A percentile compares a stretch with the other conserved stretches of the same genome.
phyloP scores from a whole-genome alignment of 2,329 filamentous ascomycete species.

The Aspergillus sp. region DNA sequence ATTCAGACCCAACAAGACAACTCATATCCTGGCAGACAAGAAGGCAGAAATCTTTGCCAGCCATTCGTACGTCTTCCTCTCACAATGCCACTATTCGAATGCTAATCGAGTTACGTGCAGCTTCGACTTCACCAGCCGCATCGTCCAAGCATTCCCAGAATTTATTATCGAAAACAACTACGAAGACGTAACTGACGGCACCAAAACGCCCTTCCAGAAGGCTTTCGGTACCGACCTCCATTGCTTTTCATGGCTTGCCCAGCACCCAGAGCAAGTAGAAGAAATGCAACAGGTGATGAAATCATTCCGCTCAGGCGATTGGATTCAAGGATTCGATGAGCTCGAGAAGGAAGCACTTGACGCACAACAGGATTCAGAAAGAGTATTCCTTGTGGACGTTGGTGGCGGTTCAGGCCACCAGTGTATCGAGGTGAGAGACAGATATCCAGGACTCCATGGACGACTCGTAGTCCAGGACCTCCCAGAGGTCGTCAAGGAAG shows the following conservation, averaged over 20 bases:
- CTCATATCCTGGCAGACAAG: background rate
- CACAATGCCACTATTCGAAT: background rate
- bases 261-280: conserved; percentile 26
- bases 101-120: background rate
- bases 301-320: conserved; percentile 8
- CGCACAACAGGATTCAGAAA: conserved; percentile 4
- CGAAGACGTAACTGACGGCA: conserved; percentile 24
- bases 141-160: conserved; percentile 18
- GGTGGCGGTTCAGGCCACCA: conserved; percentile 45
- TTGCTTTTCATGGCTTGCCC: conserved; percentile 28
- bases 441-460: conserved; percentile 33
- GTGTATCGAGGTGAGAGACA: conserved; percentile 30
- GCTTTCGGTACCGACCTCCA: conserved; percentile 27
- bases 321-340: background rate
- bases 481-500: conserved; percentile 29
- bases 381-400: conserved; percentile 41
- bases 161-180: conserved; percentile 32
- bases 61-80: background rate
- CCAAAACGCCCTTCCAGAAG: conserved; percentile 30
- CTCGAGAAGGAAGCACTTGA: background rate
- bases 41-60: background rate
- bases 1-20: background rate
- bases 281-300: background rate
- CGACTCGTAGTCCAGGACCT: conserved; percentile 45
- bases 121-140: background rate